Evolutionary conservation across 2,329 filamentous ascomycete species (phyloP).

Genomic region (Fusarium mundagurra): DNA sequence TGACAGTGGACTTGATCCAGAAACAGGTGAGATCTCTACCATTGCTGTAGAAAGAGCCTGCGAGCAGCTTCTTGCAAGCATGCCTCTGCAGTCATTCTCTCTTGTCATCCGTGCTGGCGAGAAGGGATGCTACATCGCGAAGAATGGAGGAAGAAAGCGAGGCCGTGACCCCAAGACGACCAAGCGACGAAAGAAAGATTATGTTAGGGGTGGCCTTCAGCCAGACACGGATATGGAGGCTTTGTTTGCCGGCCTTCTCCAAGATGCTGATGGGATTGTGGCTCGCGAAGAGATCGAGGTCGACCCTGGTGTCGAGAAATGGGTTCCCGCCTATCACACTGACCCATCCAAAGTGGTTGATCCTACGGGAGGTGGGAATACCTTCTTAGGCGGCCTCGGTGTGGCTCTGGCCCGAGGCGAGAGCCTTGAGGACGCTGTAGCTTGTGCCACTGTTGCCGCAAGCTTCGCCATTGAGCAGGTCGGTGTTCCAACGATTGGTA

Average conservation of each 20-base stretch:
- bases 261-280: constrained; percentile 62
- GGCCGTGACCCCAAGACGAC: constrained; percentile 41
- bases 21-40: constrained; percentile 63
- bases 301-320: constrained; percentile 72
- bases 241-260: constrained; percentile 67
- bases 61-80: constrained; percentile 70
- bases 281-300: constrained; percentile 68
- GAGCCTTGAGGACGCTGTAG: constrained; percentile 73
- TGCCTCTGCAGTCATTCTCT: constrained; percentile 72
- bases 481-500: constrained; percentile 74
- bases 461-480: constrained; percentile 96
- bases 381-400: constrained; percentile 75
- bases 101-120: constrained; percentile 78
- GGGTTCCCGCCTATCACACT: constrained; percentile 81
- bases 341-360: constrained; percentile 73
- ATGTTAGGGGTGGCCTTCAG: constrained; percentile 61
- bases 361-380: constrained; percentile 93
- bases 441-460: constrained; percentile 83
- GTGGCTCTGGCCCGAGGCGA: constrained; percentile 69
- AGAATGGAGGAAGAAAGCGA: constrained; percentile 64
- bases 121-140: constrained; percentile 74
- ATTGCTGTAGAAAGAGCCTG: constrained; percentile 66
- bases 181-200: constrained; percentile 56
- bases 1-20: constrained; percentile 62
- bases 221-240: constrained; percentile 72